A percentile compares a stretch with the other conserved stretches of the same genome.
Evolutionary conservation across 164 flowering plant species (phyloP).

Genomic region (Buxus sempervirens): DNA sequence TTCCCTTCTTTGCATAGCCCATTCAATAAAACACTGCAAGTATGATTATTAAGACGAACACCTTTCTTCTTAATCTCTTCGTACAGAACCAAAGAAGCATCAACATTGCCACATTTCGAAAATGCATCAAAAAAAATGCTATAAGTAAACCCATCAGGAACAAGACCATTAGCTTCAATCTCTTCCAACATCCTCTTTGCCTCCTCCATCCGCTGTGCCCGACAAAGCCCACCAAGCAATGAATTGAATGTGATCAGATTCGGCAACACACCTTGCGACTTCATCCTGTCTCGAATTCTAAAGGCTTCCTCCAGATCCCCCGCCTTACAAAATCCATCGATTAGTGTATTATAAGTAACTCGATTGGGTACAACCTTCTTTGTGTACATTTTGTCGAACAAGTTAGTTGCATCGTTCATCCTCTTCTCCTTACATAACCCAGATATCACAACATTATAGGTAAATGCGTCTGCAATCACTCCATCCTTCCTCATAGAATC

Average conservation of each 20-base stretch:
- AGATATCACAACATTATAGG: constrained; percentile 60
- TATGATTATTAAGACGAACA: constrained; percentile 32
- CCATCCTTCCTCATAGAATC: constrained; percentile 37
- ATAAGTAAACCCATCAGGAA: constrained; percentile 55
- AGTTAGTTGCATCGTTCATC: constrained; percentile 39
- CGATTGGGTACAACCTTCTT: constrained; percentile 26
- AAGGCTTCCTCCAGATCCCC: constrained; percentile 53
- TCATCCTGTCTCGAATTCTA: constrained; percentile 44
- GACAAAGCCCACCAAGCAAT: constrained; percentile 54
- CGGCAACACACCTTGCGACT: constrained; percentile 30
- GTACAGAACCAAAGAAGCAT: constrained; percentile 37
- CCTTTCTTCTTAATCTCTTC: constrained; percentile 41
- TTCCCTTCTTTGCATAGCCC: constrained; percentile 65
- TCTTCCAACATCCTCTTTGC: constrained; percentile 40
- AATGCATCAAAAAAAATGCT: constrained; percentile 53
- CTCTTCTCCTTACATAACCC: constrained; percentile 57
- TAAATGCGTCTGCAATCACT: constrained; percentile 36
- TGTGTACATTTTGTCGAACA: constrained; percentile 64
- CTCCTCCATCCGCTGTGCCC: constrained; percentile 39
- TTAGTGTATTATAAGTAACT: constrained; percentile 57
- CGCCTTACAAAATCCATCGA: constrained; percentile 64
- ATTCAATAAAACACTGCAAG: constrained; percentile 49
- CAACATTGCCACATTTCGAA: constrained; percentile 32
- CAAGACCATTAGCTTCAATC: constrained; percentile 49
- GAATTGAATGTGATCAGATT: constrained; percentile 56